Base-by-base conservation (phyloP, 345 rosid species). In the Gossypium anomalum region DNA sequence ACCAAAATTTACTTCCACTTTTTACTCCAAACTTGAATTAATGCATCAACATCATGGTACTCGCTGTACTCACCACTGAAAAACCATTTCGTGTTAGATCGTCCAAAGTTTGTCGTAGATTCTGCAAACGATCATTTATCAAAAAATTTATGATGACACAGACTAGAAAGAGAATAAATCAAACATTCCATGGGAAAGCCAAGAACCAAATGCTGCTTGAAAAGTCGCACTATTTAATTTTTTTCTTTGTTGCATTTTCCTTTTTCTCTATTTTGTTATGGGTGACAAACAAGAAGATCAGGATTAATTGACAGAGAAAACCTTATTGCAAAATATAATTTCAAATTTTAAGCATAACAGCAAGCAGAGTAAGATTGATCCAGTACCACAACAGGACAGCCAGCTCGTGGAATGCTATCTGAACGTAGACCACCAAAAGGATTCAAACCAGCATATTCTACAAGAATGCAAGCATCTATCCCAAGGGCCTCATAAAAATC, bases 21-120 rank as follows among this genome's bases (percentile, higher is more conserved):
- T 49, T 14, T 11, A 22, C 70, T 59, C 62, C 25, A 49, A 8
- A 67, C 25, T 27, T 38, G 29, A 47, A 34, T 22, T 5, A 16
- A 44, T 43, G 67, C 25, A 45, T 47, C 44, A 23, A 44, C 15
- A 48, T 58, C 29, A 51, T 20, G 23, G 64, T 19, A 60, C 9
- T 41, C 7, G 14, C 19, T 51, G 49, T 20, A 84, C 97, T 83
- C 77, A 94, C 99, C 92, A 94, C 99, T 51, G 99, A 94, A 85
- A 67, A 91, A 53, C 94, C 92, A 64, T 82, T 89, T 9, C 88
- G 90, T 52, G 98, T 91, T 85, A 95, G 80, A 82, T 95, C 99
- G 82, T 95, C 98, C 83, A 95, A 83, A 78, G 99, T 95, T 88
- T 95, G 99, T 65, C 99, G 88, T 76, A 95, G 96, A 80, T 95